A percentile compares a stretch with the other conserved stretches of the same genome.
These are phyloP conservation scores for Besnoitia besnoiti DNA, from an alignment of 169 alveolate species.

Conservation along the genomic window DNA sequence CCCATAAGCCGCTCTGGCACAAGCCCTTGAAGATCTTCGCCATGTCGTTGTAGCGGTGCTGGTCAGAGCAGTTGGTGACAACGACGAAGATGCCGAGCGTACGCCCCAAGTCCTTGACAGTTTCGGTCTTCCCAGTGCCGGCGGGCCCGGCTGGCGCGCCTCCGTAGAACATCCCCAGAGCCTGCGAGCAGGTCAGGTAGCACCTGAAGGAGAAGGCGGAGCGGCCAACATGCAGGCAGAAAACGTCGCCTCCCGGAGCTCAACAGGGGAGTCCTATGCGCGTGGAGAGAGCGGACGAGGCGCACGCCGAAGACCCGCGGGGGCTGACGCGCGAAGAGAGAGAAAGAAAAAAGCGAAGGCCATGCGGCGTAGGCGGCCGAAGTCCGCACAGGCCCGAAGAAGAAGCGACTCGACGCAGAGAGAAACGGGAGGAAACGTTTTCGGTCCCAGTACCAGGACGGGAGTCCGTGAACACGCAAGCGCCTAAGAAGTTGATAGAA, in stretches of 20 bases:
- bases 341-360: not conserved
- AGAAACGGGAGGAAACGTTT: too few relatives aligned
- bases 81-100: conserved; percentile 95
- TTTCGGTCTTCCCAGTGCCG: conserved; percentile 98
- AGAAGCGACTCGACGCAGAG: too few relatives aligned
- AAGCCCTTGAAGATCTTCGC: conserved; percentile 94
- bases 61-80: conserved; percentile 96
- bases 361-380: not conserved
- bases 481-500: too few relatives aligned
- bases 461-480: too few relatives aligned
- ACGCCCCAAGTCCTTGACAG: conserved; percentile 95
- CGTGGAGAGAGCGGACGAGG: not conserved
- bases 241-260: too few relatives aligned
- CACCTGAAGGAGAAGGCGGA: conserved; percentile 49
- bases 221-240: not conserved
- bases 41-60: conserved; percentile 94
- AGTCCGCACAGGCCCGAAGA: too few relatives aligned
- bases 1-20: conserved; percentile 94
- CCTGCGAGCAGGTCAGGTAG: conserved; percentile 79
- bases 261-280: not conserved
- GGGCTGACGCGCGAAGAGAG: not conserved
- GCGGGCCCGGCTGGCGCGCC: conserved; percentile 99
- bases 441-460: too few relatives aligned
- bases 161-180: conserved; percentile 95
- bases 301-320: not conserved